Conservation (phyloP, 1,284 basidiomycete genomes). For the Puccinia coronata region DNA sequence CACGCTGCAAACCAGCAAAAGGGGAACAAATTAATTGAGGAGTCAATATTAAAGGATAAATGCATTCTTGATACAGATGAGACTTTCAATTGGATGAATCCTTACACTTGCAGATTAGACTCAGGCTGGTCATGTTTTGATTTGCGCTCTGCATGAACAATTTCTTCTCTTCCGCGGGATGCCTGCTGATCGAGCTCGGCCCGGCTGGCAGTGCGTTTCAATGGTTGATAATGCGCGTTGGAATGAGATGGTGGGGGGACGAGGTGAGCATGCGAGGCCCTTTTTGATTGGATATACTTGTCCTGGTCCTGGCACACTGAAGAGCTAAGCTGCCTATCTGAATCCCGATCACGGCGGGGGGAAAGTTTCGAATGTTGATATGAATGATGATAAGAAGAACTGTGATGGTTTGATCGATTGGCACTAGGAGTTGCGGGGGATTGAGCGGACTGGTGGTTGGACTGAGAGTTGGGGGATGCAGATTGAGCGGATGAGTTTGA, state of each 20-base stretch:
- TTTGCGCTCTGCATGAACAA: conserved; percentile 3
- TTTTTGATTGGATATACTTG: background rate
- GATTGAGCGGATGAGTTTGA: background rate
- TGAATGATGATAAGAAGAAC: background rate
- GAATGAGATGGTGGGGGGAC: background rate
- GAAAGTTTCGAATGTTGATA: background rate
- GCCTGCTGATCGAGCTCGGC: conserved; percentile 32
- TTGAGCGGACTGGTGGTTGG: background rate
- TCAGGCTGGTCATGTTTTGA: conserved; percentile 19
- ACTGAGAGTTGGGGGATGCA: conserved; percentile 7
- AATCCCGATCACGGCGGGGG: background rate
- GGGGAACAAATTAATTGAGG: background rate
- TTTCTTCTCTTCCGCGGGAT: background rate
- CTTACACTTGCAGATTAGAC: background rate
- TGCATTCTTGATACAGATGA: background rate
- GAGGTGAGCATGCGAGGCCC: background rate
- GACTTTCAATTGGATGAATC: background rate
- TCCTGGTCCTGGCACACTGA: background rate
- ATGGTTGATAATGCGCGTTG: background rate
- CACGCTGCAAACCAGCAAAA: background rate
- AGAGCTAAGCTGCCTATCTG: background rate
- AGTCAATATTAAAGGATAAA: background rate
- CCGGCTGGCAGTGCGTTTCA: conserved; percentile 39
- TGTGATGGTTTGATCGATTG: conserved; percentile 15
- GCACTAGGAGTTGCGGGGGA: background rate